phyloP scores from a whole-genome alignment of 2,329 filamentous ascomycete species.

The Rhynchosporium graminicola region DNA sequence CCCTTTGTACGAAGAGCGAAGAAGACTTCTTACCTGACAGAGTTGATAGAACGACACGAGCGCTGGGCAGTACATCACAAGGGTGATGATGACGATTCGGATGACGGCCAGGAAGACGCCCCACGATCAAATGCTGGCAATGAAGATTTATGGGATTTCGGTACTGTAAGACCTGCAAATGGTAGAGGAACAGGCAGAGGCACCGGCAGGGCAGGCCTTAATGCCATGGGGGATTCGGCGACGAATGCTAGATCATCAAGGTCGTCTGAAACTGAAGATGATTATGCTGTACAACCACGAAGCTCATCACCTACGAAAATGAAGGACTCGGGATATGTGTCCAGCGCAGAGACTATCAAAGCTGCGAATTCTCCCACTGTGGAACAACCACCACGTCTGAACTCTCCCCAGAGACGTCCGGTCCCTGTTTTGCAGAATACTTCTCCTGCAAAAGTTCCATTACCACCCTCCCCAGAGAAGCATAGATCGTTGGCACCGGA shows the following conservation, averaged over 20 bases:
- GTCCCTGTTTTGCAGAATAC: conserved; percentile 42
- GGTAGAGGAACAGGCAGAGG: conserved; percentile 64
- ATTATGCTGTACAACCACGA: conserved; percentile 55
- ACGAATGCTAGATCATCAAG: conserved; percentile 71
- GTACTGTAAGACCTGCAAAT: conserved; percentile 82
- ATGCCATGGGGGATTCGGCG: conserved; percentile 77
- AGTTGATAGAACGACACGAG: conserved; percentile 88
- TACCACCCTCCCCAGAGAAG: conserved; percentile 61
- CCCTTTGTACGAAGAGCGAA: conserved; percentile 90
- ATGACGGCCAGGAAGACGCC: conserved; percentile 51
- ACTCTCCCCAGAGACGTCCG: conserved; percentile 61
- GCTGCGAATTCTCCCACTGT: conserved; percentile 44
- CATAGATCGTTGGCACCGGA: conserved; percentile 43
- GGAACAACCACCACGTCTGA: conserved; percentile 53
- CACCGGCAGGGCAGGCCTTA: conserved; percentile 60
- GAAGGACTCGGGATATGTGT: conserved; percentile 43
- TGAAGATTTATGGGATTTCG: conserved; percentile 98
- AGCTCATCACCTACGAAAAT: conserved; percentile 55
- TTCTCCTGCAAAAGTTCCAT: conserved; percentile 61
- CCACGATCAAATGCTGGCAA: conserved; percentile 52
- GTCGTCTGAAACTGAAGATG: conserved; percentile 50
- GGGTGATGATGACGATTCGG: conserved; percentile 65
- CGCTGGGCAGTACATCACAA: conserved; percentile 85
- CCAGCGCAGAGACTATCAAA: conserved; percentile 56
- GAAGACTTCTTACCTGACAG: conserved; percentile 93